Evolutionary conservation across 148 eudicot genomes (phyloP).

Genomic region (Rhododendron griersonianum): DNA sequence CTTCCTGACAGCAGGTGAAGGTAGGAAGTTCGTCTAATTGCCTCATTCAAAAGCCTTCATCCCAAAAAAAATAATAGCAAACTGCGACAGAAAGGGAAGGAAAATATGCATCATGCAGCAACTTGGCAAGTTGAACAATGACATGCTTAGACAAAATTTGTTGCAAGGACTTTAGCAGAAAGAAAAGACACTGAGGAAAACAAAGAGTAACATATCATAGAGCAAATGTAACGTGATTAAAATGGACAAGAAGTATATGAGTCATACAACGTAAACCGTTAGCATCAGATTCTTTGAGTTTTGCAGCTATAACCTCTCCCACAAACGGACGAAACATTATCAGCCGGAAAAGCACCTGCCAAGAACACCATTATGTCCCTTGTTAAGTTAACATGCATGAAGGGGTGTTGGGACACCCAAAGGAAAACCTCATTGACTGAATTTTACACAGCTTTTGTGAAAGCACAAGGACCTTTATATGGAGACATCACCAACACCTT

Average conservation of each 20-base stretch:
- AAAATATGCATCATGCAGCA: background rate
- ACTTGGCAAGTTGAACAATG: background rate
- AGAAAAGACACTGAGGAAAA: background rate
- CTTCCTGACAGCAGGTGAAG: background rate
- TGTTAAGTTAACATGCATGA: background rate
- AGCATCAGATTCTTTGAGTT: slow-evolving; percentile 48
- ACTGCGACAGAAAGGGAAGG: background rate
- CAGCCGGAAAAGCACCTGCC: slow-evolving; percentile 69
- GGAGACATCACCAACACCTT: background rate
- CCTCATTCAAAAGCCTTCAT: background rate
- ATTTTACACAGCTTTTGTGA: background rate
- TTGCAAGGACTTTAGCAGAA: background rate
- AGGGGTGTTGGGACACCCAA: background rate
- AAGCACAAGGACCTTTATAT: slow-evolving; percentile 1
- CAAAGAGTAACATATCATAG: background rate
- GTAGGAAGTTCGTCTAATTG: background rate
- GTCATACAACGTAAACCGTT: slow-evolving; percentile 69
- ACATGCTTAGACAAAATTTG: background rate
- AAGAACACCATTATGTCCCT: slow-evolving; percentile 1
- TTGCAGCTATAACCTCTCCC: slow-evolving; percentile 72
- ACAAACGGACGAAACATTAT: slow-evolving; percentile 77
- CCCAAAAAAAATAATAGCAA: background rate
- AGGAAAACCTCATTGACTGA: background rate
- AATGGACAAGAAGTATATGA: background rate
- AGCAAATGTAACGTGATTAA: background rate